Base-by-base conservation (phyloP, 2,329 filamentous ascomycete species). In the Immersiporthe knoxdaviesiana region DNA sequence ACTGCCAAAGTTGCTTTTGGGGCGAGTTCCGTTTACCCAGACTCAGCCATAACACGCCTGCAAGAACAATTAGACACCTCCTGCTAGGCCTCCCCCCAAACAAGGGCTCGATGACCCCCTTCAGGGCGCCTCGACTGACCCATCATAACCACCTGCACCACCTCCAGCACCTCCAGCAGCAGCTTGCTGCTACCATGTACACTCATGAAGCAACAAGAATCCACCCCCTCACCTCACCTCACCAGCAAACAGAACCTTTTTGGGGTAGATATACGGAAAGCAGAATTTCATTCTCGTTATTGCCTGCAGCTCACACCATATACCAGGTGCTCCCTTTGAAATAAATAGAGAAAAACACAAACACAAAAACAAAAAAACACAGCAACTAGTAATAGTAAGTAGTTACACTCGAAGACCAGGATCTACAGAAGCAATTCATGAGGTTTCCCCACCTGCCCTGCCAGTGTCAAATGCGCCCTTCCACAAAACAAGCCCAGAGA, bases 401-500 rank as follows among this genome's bases (percentile, higher is more conserved):
- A 69, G 44, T 47, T 30, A 56, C 68, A 69, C 59, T 37, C 61
- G 18, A 63, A 69, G 32, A 35, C 35, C 63, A 59, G 39, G 18
- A 65, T 50, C 50, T 44, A 69, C 58, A 60, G 37, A 59, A 59
- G 32, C 56, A 47, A 63, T 44, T 35, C 68, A 67, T 60, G 18
- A 63, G 56, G 21, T 32, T 59, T 32, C 54, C 44, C 50, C 41
- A 50, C 14, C 65, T 58, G 47, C 59, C 59, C 68, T 50, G 66
- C 39, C 27, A 30, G 35, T 39, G 59, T 41, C n/a, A 50, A 50
- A 60, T 67, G 62, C 64, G 68, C 64, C 68, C 56, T 52, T 63
- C 59, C 50, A 60, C 64, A 35, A 16, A 67, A 69, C 68, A 67
- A 59, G 63, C 27, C 58, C 50, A 44, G 67, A 27, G 68, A 63